Conservation (phyloP, 352 stramenopile species). For the Phytopythium kandeliae region DNA sequence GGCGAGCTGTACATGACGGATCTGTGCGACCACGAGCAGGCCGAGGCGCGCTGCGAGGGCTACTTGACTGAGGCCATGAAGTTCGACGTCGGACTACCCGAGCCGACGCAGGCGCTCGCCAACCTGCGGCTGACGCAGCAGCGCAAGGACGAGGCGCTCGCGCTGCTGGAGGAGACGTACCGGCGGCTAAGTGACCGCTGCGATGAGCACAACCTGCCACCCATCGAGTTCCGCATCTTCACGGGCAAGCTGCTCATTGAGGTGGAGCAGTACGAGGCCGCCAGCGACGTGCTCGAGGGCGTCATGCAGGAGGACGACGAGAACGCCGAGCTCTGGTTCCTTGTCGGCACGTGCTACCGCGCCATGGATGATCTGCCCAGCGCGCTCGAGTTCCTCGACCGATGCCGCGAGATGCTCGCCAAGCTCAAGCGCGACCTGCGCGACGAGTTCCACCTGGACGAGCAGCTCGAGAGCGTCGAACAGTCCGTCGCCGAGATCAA, state of each 20-base stretch:
- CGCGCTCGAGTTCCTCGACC: constrained; percentile 84
- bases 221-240: constrained; percentile 79
- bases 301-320: constrained; percentile 89
- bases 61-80: constrained; percentile 88
- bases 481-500: constrained; percentile 54
- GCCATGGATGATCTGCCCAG: constrained; percentile 77
- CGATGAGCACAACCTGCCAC: constrained; percentile 66
- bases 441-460: constrained; percentile 67
- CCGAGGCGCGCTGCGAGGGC: constrained; percentile 90
- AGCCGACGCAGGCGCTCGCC: constrained; percentile 93
- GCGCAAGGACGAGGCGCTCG: constrained; percentile 83
- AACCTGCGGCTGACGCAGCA: constrained; percentile 94
- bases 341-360: constrained; percentile 84
- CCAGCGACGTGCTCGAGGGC: constrained; percentile 74
- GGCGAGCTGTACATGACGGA: constrained; percentile 98
- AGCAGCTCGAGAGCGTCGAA: constrained; percentile 74
- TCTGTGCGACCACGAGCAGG: constrained; percentile 90
- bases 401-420: constrained; percentile 67
- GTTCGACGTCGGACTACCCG: constrained; percentile 86
- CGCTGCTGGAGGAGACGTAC: constrained; percentile 90
- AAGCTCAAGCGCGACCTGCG: constrained; percentile 76
- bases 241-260: constrained; percentile 86
- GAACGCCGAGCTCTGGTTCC: constrained; percentile 88
- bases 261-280: constrained; percentile 78
- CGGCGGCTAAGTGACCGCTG: constrained; percentile 79